Evolutionary conservation across 768 basidiomycete genomes (phyloP).

Genomic region (Collybiopsis luxurians): DNA sequence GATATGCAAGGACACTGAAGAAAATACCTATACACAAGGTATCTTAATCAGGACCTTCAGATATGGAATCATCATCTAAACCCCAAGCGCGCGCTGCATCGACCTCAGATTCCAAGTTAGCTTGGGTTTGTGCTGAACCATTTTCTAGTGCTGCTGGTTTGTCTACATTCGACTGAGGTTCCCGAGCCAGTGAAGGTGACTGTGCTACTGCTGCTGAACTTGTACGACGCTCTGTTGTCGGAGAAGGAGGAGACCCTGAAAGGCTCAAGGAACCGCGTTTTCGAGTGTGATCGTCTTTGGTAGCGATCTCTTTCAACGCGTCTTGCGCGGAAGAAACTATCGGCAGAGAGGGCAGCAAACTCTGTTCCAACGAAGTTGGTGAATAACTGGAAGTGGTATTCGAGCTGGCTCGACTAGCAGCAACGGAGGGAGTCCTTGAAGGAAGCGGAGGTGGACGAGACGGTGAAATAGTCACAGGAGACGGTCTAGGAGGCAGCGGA

Average conservation of each 20-base stretch:
- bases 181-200: neutral
- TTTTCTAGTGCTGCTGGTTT: neutral
- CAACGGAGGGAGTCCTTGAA: slow-evolving; percentile 9
- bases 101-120: neutral
- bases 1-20: no score
- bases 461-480: slow-evolving; percentile 23
- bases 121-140: neutral
- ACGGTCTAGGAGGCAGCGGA: slow-evolving; percentile 39
- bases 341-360: slow-evolving; percentile 17
- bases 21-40: no score
- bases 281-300: slow-evolving; percentile 37
- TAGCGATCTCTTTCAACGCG: slow-evolving; percentile 55
- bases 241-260: neutral
- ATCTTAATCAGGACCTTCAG: no score
- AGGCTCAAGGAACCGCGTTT: slow-evolving; percentile 19
- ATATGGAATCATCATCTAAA: neutral
- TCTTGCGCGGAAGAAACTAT: slow-evolving; percentile 43
- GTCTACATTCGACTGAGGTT: no score
- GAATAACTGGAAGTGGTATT: slow-evolving; percentile 9
- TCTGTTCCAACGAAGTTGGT: slow-evolving; percentile 22
- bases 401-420: neutral
- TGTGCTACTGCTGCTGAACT: no score
- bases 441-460: slow-evolving; percentile 8
- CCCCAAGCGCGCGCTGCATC: slow-evolving; percentile 3
- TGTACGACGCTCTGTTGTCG: neutral